Percentiles rank a stretch among this genome's conserved stretches.
Evolutionary conservation across 2,329 filamentous ascomycete species (phyloP).

Genomic region (Aureobasidium namibiae): DNA sequence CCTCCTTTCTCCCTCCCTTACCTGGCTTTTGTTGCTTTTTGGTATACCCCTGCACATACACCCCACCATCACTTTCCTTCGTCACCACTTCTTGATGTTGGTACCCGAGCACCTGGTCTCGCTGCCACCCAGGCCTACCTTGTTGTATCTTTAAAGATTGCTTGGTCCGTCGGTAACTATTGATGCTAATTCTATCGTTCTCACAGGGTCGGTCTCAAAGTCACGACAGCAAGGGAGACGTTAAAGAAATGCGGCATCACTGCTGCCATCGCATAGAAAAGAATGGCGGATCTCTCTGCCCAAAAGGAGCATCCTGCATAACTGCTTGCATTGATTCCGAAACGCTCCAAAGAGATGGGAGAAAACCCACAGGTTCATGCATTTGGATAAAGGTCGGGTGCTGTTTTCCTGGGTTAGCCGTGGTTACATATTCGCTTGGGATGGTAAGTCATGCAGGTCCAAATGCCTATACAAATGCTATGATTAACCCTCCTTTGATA

Average conservation of each 20-base stretch:
- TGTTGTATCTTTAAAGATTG: background rate
- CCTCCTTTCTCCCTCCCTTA: background rate
- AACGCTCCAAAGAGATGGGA: too few relatives aligned
- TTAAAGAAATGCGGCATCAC: slow-evolving; percentile 33
- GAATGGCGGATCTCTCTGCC: too few relatives aligned
- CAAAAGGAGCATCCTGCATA: background rate
- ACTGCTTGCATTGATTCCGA: background rate
- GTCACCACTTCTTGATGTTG: background rate
- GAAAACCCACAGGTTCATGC: too few relatives aligned
- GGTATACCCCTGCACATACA: background rate
- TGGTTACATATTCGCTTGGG: too few relatives aligned
- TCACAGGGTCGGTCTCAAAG: slow-evolving; percentile 53
- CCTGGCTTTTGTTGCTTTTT: background rate
- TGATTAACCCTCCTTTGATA: too few relatives aligned
- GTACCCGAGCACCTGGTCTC: background rate
- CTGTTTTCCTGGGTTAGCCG: too few relatives aligned
- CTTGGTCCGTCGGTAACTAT: background rate
- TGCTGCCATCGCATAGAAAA: background rate
- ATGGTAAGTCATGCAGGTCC: too few relatives aligned
- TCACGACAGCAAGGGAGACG: slow-evolving; percentile 61
- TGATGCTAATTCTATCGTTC: background rate
- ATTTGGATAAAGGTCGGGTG: too few relatives aligned
- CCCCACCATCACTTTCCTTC: background rate
- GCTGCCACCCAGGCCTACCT: background rate
- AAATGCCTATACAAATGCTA: too few relatives aligned